These are phyloP conservation scores for Aphanomyces euteiches DNA, from an alignment of 352 stramenopile species.

Conservation along the genomic window DNA sequence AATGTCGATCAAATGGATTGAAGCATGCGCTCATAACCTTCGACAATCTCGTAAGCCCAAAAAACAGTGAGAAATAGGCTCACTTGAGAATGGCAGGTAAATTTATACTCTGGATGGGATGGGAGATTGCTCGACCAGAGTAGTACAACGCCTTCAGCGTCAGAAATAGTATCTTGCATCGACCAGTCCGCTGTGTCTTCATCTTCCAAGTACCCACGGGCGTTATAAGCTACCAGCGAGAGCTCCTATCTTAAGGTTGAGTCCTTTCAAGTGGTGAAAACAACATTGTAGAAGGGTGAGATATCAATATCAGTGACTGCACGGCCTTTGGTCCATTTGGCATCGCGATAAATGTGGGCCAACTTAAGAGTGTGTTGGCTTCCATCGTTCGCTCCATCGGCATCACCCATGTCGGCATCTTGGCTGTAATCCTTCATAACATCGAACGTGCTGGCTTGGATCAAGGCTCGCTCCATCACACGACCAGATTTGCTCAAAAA, in stretches of 20 bases:
- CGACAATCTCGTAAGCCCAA: background rate
- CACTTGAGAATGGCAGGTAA: constrained; percentile 77
- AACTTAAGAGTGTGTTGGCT: constrained; percentile 65
- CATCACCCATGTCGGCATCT: constrained; percentile 40
- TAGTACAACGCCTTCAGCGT: constrained; percentile 79
- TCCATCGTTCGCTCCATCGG: constrained; percentile 52
- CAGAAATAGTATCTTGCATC: constrained; percentile 67
- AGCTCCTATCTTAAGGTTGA: constrained; percentile 21
- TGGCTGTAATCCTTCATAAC: constrained; percentile 81
- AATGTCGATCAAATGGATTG: constrained; percentile 80
- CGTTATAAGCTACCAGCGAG: constrained; percentile 29
- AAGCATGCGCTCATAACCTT: constrained; percentile 78
- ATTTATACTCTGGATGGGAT: constrained; percentile 75
- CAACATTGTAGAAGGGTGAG: constrained; percentile 78
- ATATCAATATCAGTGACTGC: constrained; percentile 80
- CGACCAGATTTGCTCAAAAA: constrained; percentile 74
- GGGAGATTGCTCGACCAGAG: constrained; percentile 83
- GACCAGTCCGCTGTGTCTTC: constrained; percentile 46
- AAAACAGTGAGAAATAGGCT: background rate
- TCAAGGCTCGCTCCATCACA: constrained; percentile 77
- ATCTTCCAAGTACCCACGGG: constrained; percentile 28
- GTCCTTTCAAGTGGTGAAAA: constrained; percentile 46
- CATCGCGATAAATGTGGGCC: constrained; percentile 63
- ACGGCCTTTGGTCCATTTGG: constrained; percentile 77
- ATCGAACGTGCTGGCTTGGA: constrained; percentile 69